Evolutionary conservation across 2,329 filamentous ascomycete genomes (phyloP).

Genomic region (Monilinia vaccinii-corymbosi): DNA sequence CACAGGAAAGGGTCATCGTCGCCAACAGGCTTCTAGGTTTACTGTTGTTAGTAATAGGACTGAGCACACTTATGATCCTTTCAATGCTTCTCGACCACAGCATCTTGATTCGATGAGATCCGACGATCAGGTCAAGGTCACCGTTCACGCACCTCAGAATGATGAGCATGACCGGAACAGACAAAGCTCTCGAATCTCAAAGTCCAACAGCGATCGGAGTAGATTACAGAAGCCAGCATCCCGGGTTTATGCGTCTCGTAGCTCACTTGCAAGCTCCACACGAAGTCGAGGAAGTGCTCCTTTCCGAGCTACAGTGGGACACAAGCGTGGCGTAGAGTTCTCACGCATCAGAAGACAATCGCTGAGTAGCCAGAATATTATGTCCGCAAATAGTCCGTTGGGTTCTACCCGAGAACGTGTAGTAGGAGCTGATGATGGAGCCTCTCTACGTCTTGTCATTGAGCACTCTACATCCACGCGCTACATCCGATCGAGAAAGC

Average conservation of each 20-base stretch:
- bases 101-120: conserved; percentile 37
- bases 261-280: conserved; percentile 38
- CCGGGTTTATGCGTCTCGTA: conserved; percentile 34
- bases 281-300: conserved; percentile 31
- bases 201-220: conserved; percentile 10
- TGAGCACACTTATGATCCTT: conserved; percentile 77
- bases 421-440: conserved; percentile 20
- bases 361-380: conserved; percentile 10
- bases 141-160: conserved; percentile 20
- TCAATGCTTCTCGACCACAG: conserved; percentile 48
- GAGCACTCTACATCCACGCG: conserved; percentile 16
- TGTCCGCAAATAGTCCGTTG: background rate
- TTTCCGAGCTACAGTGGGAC: conserved; percentile 37
- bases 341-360: conserved; percentile 38
- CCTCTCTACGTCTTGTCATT: conserved; percentile 12
- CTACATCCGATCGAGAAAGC: conserved; percentile 28
- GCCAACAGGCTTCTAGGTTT: conserved; percentile 47
- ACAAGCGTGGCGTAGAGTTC: conserved; percentile 57
- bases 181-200: background rate
- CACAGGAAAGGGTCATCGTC: conserved; percentile 38
- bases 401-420: conserved; percentile 12
- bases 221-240: conserved; percentile 14
- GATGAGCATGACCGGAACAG: conserved; percentile 1
- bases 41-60: conserved; percentile 55
- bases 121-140: conserved; percentile 28